Evolutionary conservation across 306 rosid species (phyloP), one percentile per base, ranked within the genome.

Genomic region (Oxytropis ochrocephala): DNA sequence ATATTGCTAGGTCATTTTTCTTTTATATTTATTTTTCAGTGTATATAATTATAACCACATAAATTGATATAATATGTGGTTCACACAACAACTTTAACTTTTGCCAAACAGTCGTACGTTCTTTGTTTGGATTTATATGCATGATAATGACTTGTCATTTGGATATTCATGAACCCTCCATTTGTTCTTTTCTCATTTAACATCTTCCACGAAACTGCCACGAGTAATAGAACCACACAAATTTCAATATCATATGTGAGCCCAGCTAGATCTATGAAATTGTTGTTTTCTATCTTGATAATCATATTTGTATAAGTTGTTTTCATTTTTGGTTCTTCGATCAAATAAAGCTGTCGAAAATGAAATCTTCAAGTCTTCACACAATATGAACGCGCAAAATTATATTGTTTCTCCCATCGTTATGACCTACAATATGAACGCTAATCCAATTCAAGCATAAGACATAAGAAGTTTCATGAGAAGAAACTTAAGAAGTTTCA

Each of bases 191-290:
- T 16, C 55, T 38, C n/a, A 5, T 1, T 21, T 6, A 1, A 27
- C 18, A 8, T 2, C 64, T 76, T 61, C 80, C 51, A 61, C 52
- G 75, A 76, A 76, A 42, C 21, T 69, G 12, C 59, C 5, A 4
- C 41, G 64, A 29, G 11, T 36, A 2, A 66, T 48, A 7, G 41
- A 19, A 59, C 41, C 56, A 35, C 47, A 5, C 38, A 33, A 5
- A 33, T 33, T 33, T 7, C 8, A 33, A 33, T 33, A 33, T 2
- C 33, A 2, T 30, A 68, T 2, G 12, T 5, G 51, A 36, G 50
- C 62, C 51, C 39, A 11, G 1, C 13, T 54, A 11, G 64, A 53
- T 65, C 41, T 44, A 27, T 0, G 41, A 55, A 33, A 44, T 12
- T 11, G 43, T 17, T 13, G 55, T 29, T 33, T n/a, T 27, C 0